phyloP scores from a whole-genome alignment of 257 asterid genomes.

The Jasminum sambac region DNA sequence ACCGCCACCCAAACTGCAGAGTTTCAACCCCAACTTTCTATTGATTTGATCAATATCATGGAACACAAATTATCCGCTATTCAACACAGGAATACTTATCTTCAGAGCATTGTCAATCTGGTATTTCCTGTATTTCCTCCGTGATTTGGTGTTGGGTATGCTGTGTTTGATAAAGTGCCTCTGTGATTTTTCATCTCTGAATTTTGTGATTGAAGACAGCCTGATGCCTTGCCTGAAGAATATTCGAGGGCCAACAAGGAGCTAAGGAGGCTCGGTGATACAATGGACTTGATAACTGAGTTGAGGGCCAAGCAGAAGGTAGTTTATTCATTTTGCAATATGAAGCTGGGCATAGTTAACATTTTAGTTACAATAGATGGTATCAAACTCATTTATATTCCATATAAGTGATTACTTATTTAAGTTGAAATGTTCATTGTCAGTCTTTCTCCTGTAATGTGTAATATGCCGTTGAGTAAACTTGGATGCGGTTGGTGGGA shows the following conservation, averaged over 20 bases:
- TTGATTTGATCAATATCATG: constrained; percentile 74
- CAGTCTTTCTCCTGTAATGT: not conserved
- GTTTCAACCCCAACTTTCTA: constrained; percentile 58
- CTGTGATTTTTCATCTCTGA: constrained; percentile 16
- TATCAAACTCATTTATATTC: not conserved
- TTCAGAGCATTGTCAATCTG: constrained; percentile 57
- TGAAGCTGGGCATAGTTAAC: not conserved
- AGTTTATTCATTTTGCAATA: not conserved
- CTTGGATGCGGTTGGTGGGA: not conserved
- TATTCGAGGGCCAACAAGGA: constrained; percentile 81
- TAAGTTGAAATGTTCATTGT: not conserved
- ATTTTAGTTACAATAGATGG: not conserved
- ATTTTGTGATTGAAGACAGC: constrained; percentile 53
- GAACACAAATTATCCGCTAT: constrained; percentile 64
- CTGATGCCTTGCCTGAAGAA: constrained; percentile 70
- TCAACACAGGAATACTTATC: constrained; percentile 61
- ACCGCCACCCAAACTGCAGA: constrained; percentile 31
- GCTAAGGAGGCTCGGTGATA: constrained; percentile 70
- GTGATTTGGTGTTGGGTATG: not conserved
- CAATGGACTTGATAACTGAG: constrained; percentile 54
- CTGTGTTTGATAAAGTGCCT: constrained; percentile 30
- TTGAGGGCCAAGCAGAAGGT: constrained; percentile 79
- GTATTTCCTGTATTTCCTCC: constrained; percentile 19
- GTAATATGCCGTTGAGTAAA: not conserved
- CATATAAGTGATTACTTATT: not conserved